A percentile compares a stretch with the other conserved stretches of the same genome.
phyloP scores from a whole-genome alignment of 2,329 filamentous ascomycete genomes.

The Hypoxylon sp. region DNA sequence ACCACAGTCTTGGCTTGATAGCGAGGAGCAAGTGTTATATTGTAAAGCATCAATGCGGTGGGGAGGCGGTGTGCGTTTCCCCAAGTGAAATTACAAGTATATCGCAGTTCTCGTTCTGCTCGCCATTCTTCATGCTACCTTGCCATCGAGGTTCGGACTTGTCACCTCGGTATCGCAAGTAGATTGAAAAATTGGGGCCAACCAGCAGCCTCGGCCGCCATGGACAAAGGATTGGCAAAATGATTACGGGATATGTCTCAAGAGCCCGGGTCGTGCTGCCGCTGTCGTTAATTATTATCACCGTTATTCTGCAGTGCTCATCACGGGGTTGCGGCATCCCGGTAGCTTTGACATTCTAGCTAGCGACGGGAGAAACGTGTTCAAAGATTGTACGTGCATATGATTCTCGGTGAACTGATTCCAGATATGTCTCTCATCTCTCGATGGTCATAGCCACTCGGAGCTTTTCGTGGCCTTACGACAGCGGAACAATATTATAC shows the following conservation, averaged over 20 bases:
- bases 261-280: slow-evolving; percentile 10
- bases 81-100: not conserved
- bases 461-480: slow-evolving; percentile 14
- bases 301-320: slow-evolving; percentile 13
- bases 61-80: slow-evolving; percentile 18
- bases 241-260: slow-evolving; percentile 30
- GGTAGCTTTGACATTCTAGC: slow-evolving; percentile 6
- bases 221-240: slow-evolving; percentile 15
- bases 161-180: slow-evolving; percentile 37
- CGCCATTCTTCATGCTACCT: slow-evolving; percentile 12
- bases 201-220: slow-evolving; percentile 5
- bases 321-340: slow-evolving; percentile 29
- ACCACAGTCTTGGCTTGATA: not conserved
- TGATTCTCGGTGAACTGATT: slow-evolving; percentile 29
- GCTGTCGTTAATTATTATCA: slow-evolving; percentile 12
- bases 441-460: slow-evolving; percentile 10
- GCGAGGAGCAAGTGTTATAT: not conserved
- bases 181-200: slow-evolving; percentile 29
- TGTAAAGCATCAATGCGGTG: not conserved
- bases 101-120: slow-evolving; percentile 2
- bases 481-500: slow-evolving; percentile 6
- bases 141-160: slow-evolving; percentile 14
- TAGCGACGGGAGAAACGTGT: slow-evolving; percentile 29
- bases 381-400: slow-evolving; percentile 15
- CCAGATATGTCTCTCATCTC: slow-evolving; percentile 6